Evolutionary conservation across 139 green algal species (phyloP).

Genomic region (Chlorella ohadii): DNA sequence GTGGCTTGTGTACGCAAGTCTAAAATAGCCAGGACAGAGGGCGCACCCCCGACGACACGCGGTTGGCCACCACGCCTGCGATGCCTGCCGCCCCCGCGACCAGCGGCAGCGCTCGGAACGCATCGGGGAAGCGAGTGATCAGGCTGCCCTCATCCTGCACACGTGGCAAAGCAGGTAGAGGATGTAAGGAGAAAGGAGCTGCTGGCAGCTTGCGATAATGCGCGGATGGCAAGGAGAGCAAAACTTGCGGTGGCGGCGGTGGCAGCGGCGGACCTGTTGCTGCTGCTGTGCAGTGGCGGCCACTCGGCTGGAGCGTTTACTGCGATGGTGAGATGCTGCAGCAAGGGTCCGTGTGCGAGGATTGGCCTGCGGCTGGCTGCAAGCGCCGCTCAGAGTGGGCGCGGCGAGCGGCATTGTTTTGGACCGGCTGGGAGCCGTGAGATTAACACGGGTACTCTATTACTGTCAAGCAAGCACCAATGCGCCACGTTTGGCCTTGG

Average conservation of each 20-base stretch:
- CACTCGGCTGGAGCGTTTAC: background rate
- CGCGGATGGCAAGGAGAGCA: too few species aligned
- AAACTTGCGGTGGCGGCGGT: background rate
- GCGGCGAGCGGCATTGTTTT: too few species aligned
- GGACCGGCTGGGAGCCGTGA: too few species aligned
- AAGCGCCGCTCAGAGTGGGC: too few species aligned
- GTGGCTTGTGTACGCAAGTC: too few species aligned
- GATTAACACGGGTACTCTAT: too few species aligned
- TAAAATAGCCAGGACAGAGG: too few species aligned
- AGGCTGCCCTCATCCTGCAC: constrained; percentile 13
- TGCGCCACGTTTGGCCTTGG: too few species aligned
- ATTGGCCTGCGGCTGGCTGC: too few species aligned
- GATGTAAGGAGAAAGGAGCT: background rate
- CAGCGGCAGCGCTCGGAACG: constrained; percentile 50
- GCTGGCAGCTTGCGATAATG: background rate
- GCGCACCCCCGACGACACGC: constrained; percentile 51
- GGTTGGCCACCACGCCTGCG: constrained; percentile 51
- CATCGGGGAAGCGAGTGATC: constrained; percentile 23
- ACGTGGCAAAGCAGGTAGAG: background rate
- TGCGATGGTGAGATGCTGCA: too few species aligned
- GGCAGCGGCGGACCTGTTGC: background rate
- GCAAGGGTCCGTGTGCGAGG: too few species aligned
- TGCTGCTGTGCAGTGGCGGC: background rate
- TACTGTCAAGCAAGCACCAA: too few species aligned
- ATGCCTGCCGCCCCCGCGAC: constrained; percentile 51